Evolutionary conservation across 805 yeast species (phyloP).

Genomic region (Ogataea allantospora): DNA sequence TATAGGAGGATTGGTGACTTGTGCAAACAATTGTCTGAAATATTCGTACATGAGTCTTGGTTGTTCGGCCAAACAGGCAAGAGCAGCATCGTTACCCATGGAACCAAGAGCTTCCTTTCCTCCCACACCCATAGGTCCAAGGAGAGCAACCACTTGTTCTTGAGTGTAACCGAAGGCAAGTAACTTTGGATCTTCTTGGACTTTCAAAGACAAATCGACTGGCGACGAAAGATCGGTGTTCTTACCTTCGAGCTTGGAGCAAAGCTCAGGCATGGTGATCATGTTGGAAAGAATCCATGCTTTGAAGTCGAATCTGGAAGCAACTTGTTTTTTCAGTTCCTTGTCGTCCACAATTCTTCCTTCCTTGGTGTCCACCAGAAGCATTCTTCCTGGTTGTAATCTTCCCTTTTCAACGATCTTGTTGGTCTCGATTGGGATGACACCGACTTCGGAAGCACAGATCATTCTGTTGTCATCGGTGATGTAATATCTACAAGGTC

Average conservation of each 20-base stretch:
- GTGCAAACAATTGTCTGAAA: slow-evolving; percentile 95
- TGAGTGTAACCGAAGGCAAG: slow-evolving; percentile 90
- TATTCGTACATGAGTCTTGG: slow-evolving; percentile 90
- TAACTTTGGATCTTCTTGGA: slow-evolving; percentile 80
- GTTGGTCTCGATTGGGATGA: slow-evolving; percentile 82
- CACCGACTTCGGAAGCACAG: slow-evolving; percentile 99
- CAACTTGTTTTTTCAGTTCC: slow-evolving; percentile 76
- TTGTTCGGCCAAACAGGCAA: slow-evolving; percentile 92
- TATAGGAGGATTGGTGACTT: slow-evolving; percentile 97
- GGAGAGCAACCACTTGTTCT: slow-evolving; percentile 79
- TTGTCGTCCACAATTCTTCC: slow-evolving; percentile 93
- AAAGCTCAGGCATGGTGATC: slow-evolving; percentile 77
- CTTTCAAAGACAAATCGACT: slow-evolving; percentile 38
- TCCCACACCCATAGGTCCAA: slow-evolving; percentile 90
- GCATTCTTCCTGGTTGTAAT: slow-evolving; percentile 93
- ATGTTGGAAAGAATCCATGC: slow-evolving; percentile 88
- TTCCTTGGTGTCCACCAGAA: slow-evolving; percentile 88
- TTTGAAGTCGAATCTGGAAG: slow-evolving; percentile 85
- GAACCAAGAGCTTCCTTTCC: slow-evolving; percentile 96
- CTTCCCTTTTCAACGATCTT: slow-evolving; percentile 87
- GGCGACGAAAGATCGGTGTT: slow-evolving; percentile 29
- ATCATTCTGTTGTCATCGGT: slow-evolving; percentile 93
- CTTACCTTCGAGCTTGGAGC: slow-evolving; percentile 52
- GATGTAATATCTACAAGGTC: slow-evolving; percentile 97
- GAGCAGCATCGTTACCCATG: slow-evolving; percentile 97